phyloP scores from a whole-genome alignment of 805 yeast genomes.

The Yarrowia alimentaria region DNA sequence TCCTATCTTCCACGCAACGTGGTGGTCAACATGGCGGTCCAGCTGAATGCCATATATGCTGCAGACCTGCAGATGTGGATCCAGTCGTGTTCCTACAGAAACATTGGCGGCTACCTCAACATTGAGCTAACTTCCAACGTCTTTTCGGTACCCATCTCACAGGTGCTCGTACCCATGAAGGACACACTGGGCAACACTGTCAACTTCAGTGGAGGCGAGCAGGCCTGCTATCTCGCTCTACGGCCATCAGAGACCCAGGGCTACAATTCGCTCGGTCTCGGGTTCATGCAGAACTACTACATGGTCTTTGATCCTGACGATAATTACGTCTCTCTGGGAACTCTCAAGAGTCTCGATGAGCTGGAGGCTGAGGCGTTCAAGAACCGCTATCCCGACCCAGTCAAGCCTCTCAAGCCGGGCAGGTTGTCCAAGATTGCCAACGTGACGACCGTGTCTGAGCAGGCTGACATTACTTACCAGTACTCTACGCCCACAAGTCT shows the following conservation, averaged over 20 bases:
- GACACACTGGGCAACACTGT: constrained; percentile 29
- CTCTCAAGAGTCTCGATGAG: constrained; percentile 8
- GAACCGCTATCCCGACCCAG: constrained; percentile 7
- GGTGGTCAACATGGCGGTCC: constrained; percentile 34
- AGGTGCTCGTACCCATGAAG: constrained; percentile 30
- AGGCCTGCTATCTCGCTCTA: constrained; percentile 33
- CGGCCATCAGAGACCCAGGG: constrained; percentile 30
- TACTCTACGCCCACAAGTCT: not conserved
- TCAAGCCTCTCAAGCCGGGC: constrained; percentile 19
- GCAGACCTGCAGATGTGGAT: constrained; percentile 32
- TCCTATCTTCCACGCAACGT: constrained; percentile 33
- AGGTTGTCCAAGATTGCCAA: constrained; percentile 5
- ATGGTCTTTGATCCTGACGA: constrained; percentile 32
- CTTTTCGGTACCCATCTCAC: constrained; percentile 32
- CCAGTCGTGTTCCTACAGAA: constrained; percentile 32
- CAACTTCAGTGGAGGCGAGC: constrained; percentile 29
- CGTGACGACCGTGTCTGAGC: constrained; percentile 18
- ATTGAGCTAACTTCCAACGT: constrained; percentile 31
- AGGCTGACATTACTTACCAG: constrained; percentile 19
- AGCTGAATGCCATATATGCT: constrained; percentile 33
- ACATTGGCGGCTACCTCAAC: constrained; percentile 31
- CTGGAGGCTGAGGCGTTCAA: not conserved
- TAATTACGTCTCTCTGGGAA: constrained; percentile 32
- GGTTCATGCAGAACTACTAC: constrained; percentile 32
- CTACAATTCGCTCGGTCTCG: constrained; percentile 32